phyloP scores from a whole-genome alignment of 2,329 filamentous ascomycete species.

The Trichothecium sympodiale region DNA sequence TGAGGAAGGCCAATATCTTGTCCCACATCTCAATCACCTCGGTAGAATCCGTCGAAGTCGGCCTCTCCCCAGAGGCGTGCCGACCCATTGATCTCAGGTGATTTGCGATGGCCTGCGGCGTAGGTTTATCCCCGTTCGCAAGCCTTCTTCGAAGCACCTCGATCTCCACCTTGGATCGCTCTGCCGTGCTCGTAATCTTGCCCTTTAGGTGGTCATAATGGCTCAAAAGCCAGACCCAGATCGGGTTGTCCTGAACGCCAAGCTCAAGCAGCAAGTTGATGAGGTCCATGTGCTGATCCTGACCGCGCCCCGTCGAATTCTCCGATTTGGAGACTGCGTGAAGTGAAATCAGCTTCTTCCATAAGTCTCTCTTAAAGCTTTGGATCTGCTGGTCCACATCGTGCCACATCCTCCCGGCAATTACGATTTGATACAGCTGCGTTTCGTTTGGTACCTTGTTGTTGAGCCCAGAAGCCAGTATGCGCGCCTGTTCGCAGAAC shows the following conservation, averaged over 20 bases:
- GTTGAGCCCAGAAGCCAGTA: constrained; percentile 47
- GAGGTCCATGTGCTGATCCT: constrained; percentile 82
- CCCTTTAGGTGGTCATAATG: constrained; percentile 81
- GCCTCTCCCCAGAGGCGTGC: constrained; percentile 50
- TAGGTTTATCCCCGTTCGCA: constrained; percentile 62
- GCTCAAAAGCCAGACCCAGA: constrained; percentile 90
- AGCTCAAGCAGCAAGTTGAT: constrained; percentile 85
- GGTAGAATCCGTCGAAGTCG: constrained; percentile 59
- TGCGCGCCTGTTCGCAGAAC: constrained; percentile 68
- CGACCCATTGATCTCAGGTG: constrained; percentile 66
- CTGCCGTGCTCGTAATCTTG: constrained; percentile 69
- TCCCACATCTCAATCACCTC: constrained; percentile 90
- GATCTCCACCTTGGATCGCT: constrained; percentile 83
- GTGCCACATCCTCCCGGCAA: constrained; percentile 89
- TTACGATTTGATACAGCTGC: constrained; percentile 75
- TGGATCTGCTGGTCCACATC: constrained; percentile 85
- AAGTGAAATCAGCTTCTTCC: constrained; percentile 65
- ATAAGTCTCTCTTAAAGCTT: constrained; percentile 77
- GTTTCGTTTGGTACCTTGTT: constrained; percentile 56
- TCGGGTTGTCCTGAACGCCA: constrained; percentile 89
- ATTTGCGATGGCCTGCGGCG: constrained; percentile 55
- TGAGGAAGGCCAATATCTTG: constrained; percentile 66
- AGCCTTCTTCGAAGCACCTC: constrained; percentile 79
- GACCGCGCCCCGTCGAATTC: constrained; percentile 38
- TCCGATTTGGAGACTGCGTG: constrained; percentile 46